Base-by-base conservation (phyloP, 139 green algal genomes). In the Asterochloris sp. region DNA sequence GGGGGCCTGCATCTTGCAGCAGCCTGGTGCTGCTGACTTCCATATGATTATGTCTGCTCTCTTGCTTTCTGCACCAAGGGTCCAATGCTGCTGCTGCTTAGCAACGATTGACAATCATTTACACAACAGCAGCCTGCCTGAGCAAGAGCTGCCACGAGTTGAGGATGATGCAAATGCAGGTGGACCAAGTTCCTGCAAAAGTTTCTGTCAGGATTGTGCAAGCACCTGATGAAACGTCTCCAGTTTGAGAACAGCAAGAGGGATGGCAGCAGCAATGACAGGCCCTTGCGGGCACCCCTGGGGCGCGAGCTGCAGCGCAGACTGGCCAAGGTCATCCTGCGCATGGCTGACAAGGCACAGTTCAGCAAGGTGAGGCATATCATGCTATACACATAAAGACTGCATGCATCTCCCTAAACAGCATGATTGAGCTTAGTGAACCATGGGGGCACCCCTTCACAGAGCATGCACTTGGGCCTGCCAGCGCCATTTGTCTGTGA, bases 261-360 rank as follows among this genome's bases (percentile, higher is more conserved):
- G 47, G 28, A 29, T 67, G 74, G 74, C 38, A 67, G 21, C 38
- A n/a, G 24, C 23, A 69, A 47, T 69, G 76, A 62, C 4, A 13
- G n/a, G 13, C 24, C 19, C 0, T 15, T 63, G 78, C 27, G 26
- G 78, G 19, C 85, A 76, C 69, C 78, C 69, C 82, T 87, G 69
- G 60, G 60, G 16, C 68, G 63, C 16, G 73, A 60, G 78, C 79
- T 74, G 62, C 82, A 71, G 80, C 75, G 68, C 47, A 66, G 81
- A 6, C 86, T 82, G 23, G 83, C 78, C 11, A 17, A 63, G 29
- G 63, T 95, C 63, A 86, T 92, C 15, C 69, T 95, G n/a, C 87
- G 84, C 26, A 85, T 98, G 79, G 91, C 94, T 13, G 81, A 84
- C 24, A 88, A 91, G 27, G 95, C 89, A 15, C 94, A 97, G 86